These are phyloP conservation scores for Boechera retrofracta DNA, from an alignment of 345 rosid species.

Conservation along the genomic window DNA sequence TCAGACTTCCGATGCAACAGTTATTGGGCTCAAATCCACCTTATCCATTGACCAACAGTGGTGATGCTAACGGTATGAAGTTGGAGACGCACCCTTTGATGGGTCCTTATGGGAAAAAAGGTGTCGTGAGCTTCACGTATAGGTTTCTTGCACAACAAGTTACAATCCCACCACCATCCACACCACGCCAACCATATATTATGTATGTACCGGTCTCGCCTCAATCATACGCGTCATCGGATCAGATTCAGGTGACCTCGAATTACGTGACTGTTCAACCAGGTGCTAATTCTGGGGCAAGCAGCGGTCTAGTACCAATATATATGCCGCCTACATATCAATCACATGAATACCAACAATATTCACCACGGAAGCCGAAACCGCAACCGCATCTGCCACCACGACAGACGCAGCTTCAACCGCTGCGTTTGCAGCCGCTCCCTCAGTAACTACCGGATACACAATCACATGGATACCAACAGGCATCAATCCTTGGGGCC, in stretches of 20 bases:
- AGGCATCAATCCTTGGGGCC: not conserved
- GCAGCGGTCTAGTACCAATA: constrained; percentile 30
- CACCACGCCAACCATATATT: constrained; percentile 25
- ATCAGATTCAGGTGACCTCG: constrained; percentile 13
- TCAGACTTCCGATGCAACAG: constrained; percentile 67
- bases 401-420: constrained; percentile 15
- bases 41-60: not conserved
- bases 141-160: constrained; percentile 48
- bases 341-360: constrained; percentile 23
- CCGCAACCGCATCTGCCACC: not conserved
- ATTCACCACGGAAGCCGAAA: not conserved
- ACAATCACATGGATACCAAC: not conserved
- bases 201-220: constrained; percentile 34
- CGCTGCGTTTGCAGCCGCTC: not conserved
- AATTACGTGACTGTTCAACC: constrained; percentile 15
- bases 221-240: constrained; percentile 6
- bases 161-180: not conserved
- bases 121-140: constrained; percentile 62
- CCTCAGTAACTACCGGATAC: constrained; percentile 22
- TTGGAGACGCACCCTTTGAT: constrained; percentile 62
- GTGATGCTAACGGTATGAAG: constrained; percentile 42
- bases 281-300: not conserved
- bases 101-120: constrained; percentile 70
- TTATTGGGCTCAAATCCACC: constrained; percentile 49
- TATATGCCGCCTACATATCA: constrained; percentile 36